Conservation (phyloP, 495 filamentous ascomycete genomes). For the Lasiosphaeria miniovina region DNA sequence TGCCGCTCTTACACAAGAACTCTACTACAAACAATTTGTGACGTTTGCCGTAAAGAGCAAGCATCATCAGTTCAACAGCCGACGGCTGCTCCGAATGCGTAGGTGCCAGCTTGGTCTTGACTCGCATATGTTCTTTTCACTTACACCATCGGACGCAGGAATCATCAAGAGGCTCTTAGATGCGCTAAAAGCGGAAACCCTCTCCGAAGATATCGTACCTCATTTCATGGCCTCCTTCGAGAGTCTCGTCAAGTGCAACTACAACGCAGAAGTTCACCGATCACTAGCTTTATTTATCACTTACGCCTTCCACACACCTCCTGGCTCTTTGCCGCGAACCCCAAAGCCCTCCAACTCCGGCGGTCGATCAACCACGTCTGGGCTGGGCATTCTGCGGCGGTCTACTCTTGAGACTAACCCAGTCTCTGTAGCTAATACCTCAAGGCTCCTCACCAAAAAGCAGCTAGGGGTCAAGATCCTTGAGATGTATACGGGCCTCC, state of each 20-base stretch:
- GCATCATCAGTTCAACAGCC: slow-evolving; percentile 85
- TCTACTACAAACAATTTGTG: slow-evolving; percentile 91
- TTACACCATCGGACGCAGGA: slow-evolving; percentile 49
- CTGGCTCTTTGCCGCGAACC: slow-evolving; percentile 48
- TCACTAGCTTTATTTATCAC: slow-evolving; percentile 92
- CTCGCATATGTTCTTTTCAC: slow-evolving; percentile 9
- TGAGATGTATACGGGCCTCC: slow-evolving; percentile 73
- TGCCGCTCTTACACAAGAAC: slow-evolving; percentile 65
- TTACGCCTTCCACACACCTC: slow-evolving; percentile 75
- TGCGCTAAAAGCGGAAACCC: slow-evolving; percentile 79
- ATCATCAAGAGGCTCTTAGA: slow-evolving; percentile 87
- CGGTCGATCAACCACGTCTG: slow-evolving; percentile 37
- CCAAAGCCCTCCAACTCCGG: slow-evolving; percentile 42
- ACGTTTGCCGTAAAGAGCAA: slow-evolving; percentile 81
- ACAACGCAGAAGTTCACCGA: slow-evolving; percentile 76
- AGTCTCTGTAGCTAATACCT: slow-evolving; percentile 11
- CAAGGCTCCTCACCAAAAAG: slow-evolving; percentile 45
- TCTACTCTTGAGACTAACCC: slow-evolving; percentile 31
- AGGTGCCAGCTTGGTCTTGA: slow-evolving; percentile 41
- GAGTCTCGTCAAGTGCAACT: slow-evolving; percentile 71
- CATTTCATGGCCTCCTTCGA: slow-evolving; percentile 76
- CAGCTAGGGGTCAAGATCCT: slow-evolving; percentile 74
- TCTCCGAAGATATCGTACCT: slow-evolving; percentile 63
- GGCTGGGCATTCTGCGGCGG: slow-evolving; percentile 30
- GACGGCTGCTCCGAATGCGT: slow-evolving; percentile 85